A percentile compares a stretch with the other conserved stretches of the same genome.
These are phyloP conservation scores for Volvox reticuliferus DNA, from an alignment of 139 green algal genomes.

Conservation along the genomic window DNA sequence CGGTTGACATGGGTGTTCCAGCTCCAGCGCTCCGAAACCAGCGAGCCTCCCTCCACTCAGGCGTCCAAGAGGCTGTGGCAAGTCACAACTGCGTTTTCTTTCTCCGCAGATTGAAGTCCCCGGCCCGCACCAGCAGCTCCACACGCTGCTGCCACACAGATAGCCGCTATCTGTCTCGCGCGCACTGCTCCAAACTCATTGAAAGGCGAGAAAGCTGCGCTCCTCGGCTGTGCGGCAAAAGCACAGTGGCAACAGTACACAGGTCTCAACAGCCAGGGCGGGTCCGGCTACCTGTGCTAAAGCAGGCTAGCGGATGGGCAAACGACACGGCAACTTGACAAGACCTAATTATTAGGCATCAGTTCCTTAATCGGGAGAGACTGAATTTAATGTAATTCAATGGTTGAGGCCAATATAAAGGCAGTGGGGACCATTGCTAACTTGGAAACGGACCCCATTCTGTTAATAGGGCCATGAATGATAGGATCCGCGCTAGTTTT, in stretches of 20 bases:
- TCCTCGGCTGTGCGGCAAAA: background rate
- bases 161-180: background rate
- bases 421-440: too few relatives aligned
- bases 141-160: background rate
- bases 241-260: background rate
- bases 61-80: background rate
- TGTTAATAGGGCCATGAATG: too few relatives aligned
- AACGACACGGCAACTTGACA: too few relatives aligned
- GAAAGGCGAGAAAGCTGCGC: background rate
- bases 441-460: too few relatives aligned
- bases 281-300: background rate
- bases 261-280: background rate
- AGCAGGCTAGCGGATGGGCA: background rate
- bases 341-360: too few relatives aligned
- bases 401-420: too few relatives aligned
- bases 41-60: conserved; percentile 17
- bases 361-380: too few relatives aligned
- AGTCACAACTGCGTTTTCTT: background rate
- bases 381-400: too few relatives aligned
- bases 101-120: conserved; percentile 40
- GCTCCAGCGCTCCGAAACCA: background rate
- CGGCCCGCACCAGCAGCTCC: conserved; percentile 13
- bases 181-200: background rate
- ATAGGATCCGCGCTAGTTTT: too few relatives aligned
- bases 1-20: conserved; percentile 2